These are phyloP conservation scores for Elaeis guineensis DNA, from an alignment of 176 grass and related monocot species.

Conservation along the genomic window DNA sequence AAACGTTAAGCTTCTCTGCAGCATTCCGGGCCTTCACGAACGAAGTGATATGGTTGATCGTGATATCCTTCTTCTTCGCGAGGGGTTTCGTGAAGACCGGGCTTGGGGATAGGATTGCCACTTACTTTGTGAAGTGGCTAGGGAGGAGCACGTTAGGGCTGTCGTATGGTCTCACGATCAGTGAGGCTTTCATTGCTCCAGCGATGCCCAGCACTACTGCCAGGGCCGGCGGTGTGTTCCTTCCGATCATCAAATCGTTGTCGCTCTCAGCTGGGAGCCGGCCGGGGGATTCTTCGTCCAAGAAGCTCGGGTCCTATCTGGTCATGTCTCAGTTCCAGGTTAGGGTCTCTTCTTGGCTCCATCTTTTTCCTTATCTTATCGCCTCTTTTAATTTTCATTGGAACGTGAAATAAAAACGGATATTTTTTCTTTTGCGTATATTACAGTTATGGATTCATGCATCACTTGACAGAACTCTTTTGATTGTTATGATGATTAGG, in stretches of 20 bases:
- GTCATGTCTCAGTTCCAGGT: constrained; percentile 89
- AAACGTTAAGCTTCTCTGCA: constrained; percentile 63
- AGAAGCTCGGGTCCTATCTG: constrained; percentile 74
- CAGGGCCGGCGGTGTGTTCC: constrained; percentile 70
- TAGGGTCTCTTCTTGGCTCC: not conserved
- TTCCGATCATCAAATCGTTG: constrained; percentile 73
- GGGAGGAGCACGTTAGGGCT: constrained; percentile 68
- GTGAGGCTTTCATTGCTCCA: constrained; percentile 79
- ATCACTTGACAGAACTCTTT: too few species aligned
- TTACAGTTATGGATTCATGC: too few species aligned
- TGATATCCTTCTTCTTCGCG: constrained; percentile 95
- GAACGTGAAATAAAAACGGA: too few species aligned
- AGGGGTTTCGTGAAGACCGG: constrained; percentile 82
- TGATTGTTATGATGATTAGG: too few species aligned
- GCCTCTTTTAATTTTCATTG: too few species aligned
- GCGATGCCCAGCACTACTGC: constrained; percentile 96
- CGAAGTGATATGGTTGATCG: constrained; percentile 95
- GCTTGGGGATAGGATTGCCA: constrained; percentile 76
- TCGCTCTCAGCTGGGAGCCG: constrained; percentile 56
- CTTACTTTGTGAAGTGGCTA: constrained; percentile 89
- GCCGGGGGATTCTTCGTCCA: constrained; percentile 45
- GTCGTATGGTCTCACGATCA: constrained; percentile 79
- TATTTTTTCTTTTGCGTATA: too few species aligned
- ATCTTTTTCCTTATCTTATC: too few species aligned
- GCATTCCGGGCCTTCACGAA: constrained; percentile 93